Base-by-base conservation (phyloP, 2,329 filamentous ascomycete species). In the Chrysoporthe austroafricana region DNA sequence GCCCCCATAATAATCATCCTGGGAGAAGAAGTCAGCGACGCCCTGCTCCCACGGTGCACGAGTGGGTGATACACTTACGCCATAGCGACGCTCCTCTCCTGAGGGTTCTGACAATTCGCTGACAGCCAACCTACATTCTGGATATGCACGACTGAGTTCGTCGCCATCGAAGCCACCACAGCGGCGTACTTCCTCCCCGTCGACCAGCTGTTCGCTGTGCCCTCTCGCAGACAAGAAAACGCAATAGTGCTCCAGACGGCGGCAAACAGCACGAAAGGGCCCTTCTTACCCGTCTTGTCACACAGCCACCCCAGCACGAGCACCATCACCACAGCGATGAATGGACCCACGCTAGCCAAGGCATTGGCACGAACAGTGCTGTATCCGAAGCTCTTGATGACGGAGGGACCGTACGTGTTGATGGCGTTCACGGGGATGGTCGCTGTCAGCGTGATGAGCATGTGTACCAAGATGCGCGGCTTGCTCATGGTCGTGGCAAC, bases 81-180 rank as follows among this genome's bases (percentile, higher is more conserved):
- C 86, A 88, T 88, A 16, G 85, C 84, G 0, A 89, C 77, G 0
- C 86, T 85, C 59, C 86, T 78, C 71, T 88, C 83, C 69, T 88
- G 85, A 0, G 85, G 86, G 62, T 85, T 84, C 0, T 80, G 79
- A 73, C 86, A 86, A 2, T 83, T 81, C 0, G 88, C 77, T 0
- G 85, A 87, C 73, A 88, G 79, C 86, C 86, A 89, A 1, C 85
- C 83, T 59, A 88, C 86, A 72, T 89, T 88, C 26, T 88, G 79
- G 0, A 84, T 84, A 65, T 86, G 84, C 1, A 83, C 82, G 63
- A 86, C 85, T 3, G 83, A 85, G 42, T 82, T 84, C 66, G 86
- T 86, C 0, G 78, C 81, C 72, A 86, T 84, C 0, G 84, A 86
- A 82, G 83, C 86, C 34, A 86, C 80, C 2, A 86, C 83, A 34